Conservation (phyloP, 2,329 filamentous ascomycete genomes). For the Beauveria pseudobassiana region DNA sequence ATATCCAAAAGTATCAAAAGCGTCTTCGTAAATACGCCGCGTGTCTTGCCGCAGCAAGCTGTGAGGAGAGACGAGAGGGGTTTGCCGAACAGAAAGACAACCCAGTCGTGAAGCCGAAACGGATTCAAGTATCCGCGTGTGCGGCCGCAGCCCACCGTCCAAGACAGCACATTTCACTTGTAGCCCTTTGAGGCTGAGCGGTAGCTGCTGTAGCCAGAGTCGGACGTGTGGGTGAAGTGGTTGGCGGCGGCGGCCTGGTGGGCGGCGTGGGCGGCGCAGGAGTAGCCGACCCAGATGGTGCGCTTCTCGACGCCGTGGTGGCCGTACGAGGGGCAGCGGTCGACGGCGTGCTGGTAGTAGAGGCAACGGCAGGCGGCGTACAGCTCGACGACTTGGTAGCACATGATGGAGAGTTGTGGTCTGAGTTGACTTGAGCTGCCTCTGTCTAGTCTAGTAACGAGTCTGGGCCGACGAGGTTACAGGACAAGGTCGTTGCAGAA, state of each 20-base stretch:
- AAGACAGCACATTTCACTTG: constrained; percentile 20
- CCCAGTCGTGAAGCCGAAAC: constrained; percentile 38
- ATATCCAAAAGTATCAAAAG: too few species aligned
- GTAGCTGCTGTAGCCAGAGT: constrained; percentile 46
- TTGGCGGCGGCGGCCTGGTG: constrained; percentile 32
- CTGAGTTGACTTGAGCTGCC: neutral
- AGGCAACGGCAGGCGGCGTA: constrained; percentile 83
- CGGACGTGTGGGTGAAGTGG: constrained; percentile 41
- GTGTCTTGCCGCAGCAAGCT: constrained; percentile 26
- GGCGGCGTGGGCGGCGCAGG: constrained; percentile 52
- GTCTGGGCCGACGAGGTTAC: neutral
- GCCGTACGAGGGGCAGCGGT: constrained; percentile 71
- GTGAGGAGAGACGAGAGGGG: constrained; percentile 41
- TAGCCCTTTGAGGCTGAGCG: constrained; percentile 38
- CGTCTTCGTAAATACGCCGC: neutral
- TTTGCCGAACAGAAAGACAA: constrained; percentile 38
- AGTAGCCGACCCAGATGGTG: constrained; percentile 75
- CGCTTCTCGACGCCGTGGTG: constrained; percentile 67
- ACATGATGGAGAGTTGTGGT: constrained; percentile 50
- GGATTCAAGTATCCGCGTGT: constrained; percentile 31
- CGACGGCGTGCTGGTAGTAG: constrained; percentile 81
- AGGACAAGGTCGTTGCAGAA: neutral
- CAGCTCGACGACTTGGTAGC: constrained; percentile 76
- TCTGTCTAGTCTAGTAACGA: neutral
- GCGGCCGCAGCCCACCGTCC: constrained; percentile 37